A percentile compares a stretch with the other conserved stretches of the same genome.
These are phyloP conservation scores for Penicillium sp. DNA, from an alignment of 2,329 filamentous ascomycete genomes.

Conservation along the genomic window DNA sequence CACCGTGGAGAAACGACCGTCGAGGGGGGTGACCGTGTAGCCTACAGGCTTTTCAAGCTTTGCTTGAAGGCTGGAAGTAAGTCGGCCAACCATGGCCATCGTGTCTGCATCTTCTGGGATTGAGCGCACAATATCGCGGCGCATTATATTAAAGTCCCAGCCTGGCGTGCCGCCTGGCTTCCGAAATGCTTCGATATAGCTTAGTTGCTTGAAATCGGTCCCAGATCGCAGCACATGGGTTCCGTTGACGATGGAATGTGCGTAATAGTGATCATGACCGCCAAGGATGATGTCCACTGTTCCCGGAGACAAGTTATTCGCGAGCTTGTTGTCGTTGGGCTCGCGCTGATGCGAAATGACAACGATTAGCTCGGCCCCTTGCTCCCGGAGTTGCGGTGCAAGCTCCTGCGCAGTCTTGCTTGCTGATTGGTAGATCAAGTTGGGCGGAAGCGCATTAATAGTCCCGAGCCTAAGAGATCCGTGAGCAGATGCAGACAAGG, in stretches of 20 bases:
- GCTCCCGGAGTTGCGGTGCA: conserved; percentile 64
- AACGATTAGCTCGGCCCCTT: conserved; percentile 78
- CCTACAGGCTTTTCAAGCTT: conserved; percentile 79
- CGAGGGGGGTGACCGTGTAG: conserved; percentile 75
- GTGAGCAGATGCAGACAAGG: conserved; percentile 3
- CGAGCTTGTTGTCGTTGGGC: conserved; percentile 83
- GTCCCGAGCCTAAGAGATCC: conserved; percentile 60
- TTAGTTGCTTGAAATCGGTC: conserved; percentile 87
- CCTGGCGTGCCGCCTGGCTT: conserved; percentile 46
- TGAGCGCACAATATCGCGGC: conserved; percentile 66
- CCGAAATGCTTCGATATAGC: conserved; percentile 73
- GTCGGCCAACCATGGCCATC: conserved; percentile 58
- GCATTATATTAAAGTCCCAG: conserved; percentile 75
- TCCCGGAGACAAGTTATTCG: conserved; percentile 63
- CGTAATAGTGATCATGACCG: conserved; percentile 87
- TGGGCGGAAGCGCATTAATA: conserved; percentile 77
- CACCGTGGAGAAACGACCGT: conserved; percentile 81
- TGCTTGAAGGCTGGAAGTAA: conserved; percentile 68
- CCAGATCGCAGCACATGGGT: conserved; percentile 83
- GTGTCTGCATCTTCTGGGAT: conserved; percentile 62
- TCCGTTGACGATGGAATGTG: conserved; percentile 69
- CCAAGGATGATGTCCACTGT: conserved; percentile 80
- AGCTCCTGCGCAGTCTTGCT: conserved; percentile 70
- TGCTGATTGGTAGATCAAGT: conserved; percentile 76
- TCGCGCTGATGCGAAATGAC: conserved; percentile 82